phyloP scores from a whole-genome alignment of 73 alveolate species.

The Paramecium bursaria region DNA sequence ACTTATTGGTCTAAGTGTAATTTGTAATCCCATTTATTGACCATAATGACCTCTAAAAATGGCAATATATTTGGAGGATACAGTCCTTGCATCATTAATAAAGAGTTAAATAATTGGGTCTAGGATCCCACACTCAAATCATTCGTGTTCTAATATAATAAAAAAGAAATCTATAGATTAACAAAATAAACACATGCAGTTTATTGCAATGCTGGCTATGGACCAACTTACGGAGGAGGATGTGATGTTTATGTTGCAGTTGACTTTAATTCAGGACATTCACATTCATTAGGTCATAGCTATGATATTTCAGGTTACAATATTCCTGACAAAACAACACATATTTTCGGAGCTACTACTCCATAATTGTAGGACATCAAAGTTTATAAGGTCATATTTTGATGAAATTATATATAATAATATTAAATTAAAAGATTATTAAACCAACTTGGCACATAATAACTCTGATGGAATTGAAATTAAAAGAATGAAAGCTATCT shows the following conservation, averaged over 20 bases:
- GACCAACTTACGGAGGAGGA: neutral
- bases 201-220: neutral
- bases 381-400: too few relatives aligned
- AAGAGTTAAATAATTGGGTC: neutral
- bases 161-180: neutral
- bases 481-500: too few relatives aligned
- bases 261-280: neutral
- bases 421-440: too few relatives aligned
- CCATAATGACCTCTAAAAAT: conserved; percentile 9
- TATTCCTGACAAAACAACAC: neutral
- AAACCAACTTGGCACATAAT: too few relatives aligned
- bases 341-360: conserved; percentile 5
- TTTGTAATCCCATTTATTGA: neutral
- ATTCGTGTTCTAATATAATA: too few relatives aligned
- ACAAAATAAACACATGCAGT: neutral
- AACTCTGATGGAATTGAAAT: too few relatives aligned
- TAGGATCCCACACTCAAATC: neutral
- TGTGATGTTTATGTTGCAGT: neutral
- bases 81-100: conserved; percentile 17
- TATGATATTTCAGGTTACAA: too few relatives aligned
- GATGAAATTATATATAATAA: too few relatives aligned
- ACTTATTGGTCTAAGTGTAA: conserved; percentile 33
- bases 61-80: conserved; percentile 34
- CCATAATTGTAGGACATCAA: conserved; percentile 29
- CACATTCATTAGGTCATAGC: conserved; percentile 3